Conservation (phyloP, 352 stramenopile genomes). For the Plasmopara viticola region DNA sequence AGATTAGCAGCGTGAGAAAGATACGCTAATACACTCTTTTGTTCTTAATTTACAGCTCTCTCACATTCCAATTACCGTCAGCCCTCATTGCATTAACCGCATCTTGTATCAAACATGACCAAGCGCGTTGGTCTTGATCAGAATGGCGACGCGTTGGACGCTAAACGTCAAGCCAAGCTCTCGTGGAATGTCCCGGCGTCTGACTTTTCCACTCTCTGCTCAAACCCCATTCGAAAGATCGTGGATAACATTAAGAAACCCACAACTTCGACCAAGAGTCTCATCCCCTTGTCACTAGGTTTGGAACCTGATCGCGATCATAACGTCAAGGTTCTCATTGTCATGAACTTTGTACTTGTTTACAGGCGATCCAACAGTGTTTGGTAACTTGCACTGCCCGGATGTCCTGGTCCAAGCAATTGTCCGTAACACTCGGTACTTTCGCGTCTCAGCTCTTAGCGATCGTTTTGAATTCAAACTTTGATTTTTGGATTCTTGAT, state of each 20-base stretch:
- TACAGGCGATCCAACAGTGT: constrained; percentile 88
- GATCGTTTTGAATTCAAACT: background rate
- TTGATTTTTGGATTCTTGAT: background rate
- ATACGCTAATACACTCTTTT: constrained; percentile 1
- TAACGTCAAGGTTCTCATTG: too few species aligned
- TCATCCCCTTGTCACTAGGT: constrained; percentile 91
- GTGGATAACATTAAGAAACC: constrained; percentile 93
- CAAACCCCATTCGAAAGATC: constrained; percentile 93
- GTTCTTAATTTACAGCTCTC: background rate
- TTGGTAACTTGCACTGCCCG: constrained; percentile 89
- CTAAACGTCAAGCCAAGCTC: constrained; percentile 34
- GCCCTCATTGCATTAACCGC: constrained; percentile 2
- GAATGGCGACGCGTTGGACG: constrained; percentile 16
- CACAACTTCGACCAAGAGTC: constrained; percentile 77
- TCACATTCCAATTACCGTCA: constrained; percentile 18
- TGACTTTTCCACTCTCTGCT: constrained; percentile 55
- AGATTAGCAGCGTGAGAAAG: constrained; percentile 10
- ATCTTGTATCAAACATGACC: constrained; percentile 27
- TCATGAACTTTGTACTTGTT: background rate
- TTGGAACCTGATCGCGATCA: background rate
- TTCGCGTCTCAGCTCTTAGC: background rate
- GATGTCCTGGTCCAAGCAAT: constrained; percentile 80
- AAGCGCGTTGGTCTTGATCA: constrained; percentile 28
- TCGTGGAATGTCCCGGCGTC: constrained; percentile 65
- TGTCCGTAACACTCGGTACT: constrained; percentile 55